Evolutionary conservation across 2,329 filamentous ascomycete species (phyloP), one percentile per base, ranked within the genome.

Genomic region (Verticillium zaregamsianum): DNA sequence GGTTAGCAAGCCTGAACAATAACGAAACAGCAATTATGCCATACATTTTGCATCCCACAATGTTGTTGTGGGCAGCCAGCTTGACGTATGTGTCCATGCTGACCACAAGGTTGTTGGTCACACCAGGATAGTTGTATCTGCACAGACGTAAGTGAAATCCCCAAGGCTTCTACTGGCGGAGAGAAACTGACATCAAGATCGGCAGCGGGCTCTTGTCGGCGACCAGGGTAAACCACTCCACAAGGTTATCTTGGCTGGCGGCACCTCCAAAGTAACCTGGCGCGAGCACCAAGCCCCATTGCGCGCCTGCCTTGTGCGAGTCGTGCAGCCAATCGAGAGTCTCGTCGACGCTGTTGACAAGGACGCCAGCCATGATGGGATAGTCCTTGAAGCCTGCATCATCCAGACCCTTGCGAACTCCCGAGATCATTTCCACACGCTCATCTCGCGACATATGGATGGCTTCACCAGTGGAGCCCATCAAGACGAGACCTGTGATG

Each of bases 1-100:
- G 17, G 23, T 57, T 55, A 20, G 54, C 9, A 3, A 35, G 17
- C 14, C 32, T 33, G 37, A 23, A 8, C 6, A 4, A 23, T 3
- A 6, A 9, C 1, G 2, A 28, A 11, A 5, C 6, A 12, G 1
- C 20, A 7, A 11, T 6, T 58, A 25, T 7, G 17, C 37, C 63
- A 61, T 62, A 70, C 71, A 90, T 83, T 74, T 90, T 90, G 74
- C 84, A 87, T 61, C 87, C 87, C 0, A 90, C 87, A 62, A 90
- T 89, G 65, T 88, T 89, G 35, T 82, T 81, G 70, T 90, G 85
- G 58, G 78, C 74, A 3, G 87, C 84, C 55, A 90, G 80, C 6
- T 66, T 71, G 28, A 75, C 82, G 70, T 87, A 88, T 2, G 85
- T 87, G 56, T 83, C 79, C 3, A 86, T 84, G 5, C 81, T 76